phyloP scores from a whole-genome alignment of 768 basidiomycete species.

The Serendipita sp. region DNA sequence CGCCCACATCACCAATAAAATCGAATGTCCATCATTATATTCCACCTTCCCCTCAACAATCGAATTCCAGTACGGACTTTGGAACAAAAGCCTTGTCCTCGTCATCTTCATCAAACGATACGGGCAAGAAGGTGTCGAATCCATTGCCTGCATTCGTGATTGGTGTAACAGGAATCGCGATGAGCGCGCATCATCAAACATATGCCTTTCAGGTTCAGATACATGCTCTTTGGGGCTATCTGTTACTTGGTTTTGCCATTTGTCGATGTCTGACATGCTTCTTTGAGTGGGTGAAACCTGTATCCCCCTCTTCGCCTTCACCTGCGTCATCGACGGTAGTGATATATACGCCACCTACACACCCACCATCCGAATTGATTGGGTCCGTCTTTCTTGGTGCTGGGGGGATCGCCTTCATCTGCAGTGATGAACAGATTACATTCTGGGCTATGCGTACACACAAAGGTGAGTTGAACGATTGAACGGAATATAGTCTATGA shows the following conservation, averaged over 20 bases:
- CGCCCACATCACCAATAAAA: neutral
- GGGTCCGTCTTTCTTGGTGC: slow-evolving; percentile 75
- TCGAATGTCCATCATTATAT: slow-evolving; percentile 14
- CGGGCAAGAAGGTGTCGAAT: slow-evolving; percentile 24
- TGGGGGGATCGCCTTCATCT: slow-evolving; percentile 80
- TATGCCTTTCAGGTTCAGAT: slow-evolving; percentile 93
- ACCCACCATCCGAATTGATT: slow-evolving; percentile 86
- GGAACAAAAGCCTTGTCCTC: slow-evolving; percentile 46
- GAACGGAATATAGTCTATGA: neutral
- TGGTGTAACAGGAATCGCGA: slow-evolving; percentile 83
- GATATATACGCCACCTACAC: slow-evolving; percentile 46
- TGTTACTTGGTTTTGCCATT: slow-evolving; percentile 62
- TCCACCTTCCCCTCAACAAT: slow-evolving; percentile 18
- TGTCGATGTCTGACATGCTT: slow-evolving; percentile 83
- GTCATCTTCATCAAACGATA: neutral
- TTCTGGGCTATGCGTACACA: slow-evolving; percentile 84
- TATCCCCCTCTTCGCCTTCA: slow-evolving; percentile 31
- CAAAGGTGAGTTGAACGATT: slow-evolving; percentile 42
- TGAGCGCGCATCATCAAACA: slow-evolving; percentile 80
- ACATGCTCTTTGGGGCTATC: slow-evolving; percentile 80
- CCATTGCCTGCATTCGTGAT: slow-evolving; percentile 88
- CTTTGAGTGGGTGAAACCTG: slow-evolving; percentile 81
- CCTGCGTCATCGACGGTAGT: neutral
- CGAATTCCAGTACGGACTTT: slow-evolving; percentile 29
- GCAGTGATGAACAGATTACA: slow-evolving; percentile 79